phyloP scores from a whole-genome alignment of 2,329 filamentous ascomycete species.

The Beauveria pseudobassiana region DNA sequence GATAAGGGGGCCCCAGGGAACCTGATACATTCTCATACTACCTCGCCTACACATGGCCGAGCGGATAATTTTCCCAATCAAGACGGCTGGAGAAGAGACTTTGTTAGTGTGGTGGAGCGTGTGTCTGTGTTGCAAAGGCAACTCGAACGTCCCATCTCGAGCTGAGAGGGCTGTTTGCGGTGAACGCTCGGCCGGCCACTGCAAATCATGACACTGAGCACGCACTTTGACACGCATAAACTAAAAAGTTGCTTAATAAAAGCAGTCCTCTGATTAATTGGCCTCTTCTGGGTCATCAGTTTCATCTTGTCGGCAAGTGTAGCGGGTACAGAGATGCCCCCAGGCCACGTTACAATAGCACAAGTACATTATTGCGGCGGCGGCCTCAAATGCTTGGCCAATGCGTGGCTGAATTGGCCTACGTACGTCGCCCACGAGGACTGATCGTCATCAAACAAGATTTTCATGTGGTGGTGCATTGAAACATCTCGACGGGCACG shows the following conservation, averaged over 20 bases:
- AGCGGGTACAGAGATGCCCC: not conserved
- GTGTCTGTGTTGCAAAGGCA: not conserved
- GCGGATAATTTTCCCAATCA: not conserved
- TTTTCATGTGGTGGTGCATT: not conserved
- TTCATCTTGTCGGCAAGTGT: not conserved
- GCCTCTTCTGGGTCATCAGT: not conserved
- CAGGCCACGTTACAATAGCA: slow-evolving; percentile 3
- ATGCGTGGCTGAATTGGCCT: no score
- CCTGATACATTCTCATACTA: slow-evolving; percentile 5
- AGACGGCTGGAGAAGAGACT: not conserved
- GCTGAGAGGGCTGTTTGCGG: not conserved
- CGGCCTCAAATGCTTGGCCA: not conserved
- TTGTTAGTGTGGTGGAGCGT: not conserved
- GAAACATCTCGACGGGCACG: not conserved
- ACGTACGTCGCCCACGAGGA: not conserved
- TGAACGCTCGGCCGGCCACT: not conserved
- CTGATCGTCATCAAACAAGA: not conserved
- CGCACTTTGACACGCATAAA: not conserved
- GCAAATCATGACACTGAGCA: not conserved
- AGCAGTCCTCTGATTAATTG: not conserved
- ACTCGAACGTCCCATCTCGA: not conserved
- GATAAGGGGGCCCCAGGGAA: not conserved
- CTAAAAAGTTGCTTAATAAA: not conserved
- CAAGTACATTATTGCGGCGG: not conserved
- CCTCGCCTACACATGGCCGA: not conserved